Conservation (phyloP, 1,284 basidiomycete species). For the Moniliella sp. region DNA sequence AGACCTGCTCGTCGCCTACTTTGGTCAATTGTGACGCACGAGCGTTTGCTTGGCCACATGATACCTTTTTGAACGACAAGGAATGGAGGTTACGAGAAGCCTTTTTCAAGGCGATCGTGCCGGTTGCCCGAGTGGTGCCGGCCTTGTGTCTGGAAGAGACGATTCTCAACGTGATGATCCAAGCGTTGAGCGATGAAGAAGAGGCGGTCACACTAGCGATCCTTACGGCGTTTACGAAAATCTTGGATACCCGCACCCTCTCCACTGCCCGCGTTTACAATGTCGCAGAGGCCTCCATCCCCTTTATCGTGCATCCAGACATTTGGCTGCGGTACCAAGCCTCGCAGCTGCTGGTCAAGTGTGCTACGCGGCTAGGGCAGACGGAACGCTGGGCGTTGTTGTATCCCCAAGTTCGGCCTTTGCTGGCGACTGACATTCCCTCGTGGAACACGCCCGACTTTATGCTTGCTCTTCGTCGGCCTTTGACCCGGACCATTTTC, state of each 20-base stretch:
- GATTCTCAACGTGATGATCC: conserved; percentile 78
- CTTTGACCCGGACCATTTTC: conserved; percentile 51
- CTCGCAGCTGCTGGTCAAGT: conserved; percentile 59
- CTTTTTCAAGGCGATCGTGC: conserved; percentile 85
- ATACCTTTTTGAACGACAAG: conserved; percentile 96
- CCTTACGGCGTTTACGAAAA: conserved; percentile 55
- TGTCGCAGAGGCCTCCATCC: conserved; percentile 59
- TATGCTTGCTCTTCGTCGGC: conserved; percentile 54
- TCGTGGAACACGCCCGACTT: no score
- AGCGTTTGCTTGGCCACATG: conserved; percentile 84
- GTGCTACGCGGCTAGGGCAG: conserved; percentile 48
- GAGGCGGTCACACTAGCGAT: conserved; percentile 78
- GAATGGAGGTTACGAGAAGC: conserved; percentile 64
- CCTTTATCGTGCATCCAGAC: conserved; percentile 85
- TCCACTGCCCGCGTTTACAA: conserved; percentile 75
- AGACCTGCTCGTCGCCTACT: conserved; percentile 68
- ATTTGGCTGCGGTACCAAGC: conserved; percentile 91
- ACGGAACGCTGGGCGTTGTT: conserved; percentile 80
- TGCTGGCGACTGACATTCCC: conserved; percentile 70
- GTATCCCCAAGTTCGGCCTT: conserved; percentile 67
- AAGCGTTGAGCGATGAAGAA: conserved; percentile 64
- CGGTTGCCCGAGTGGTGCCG: conserved; percentile 45
- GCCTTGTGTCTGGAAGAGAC: conserved; percentile 42
- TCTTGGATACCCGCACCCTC: conserved; percentile 51
- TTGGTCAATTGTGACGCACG: conserved; percentile 80